A percentile compares a stretch with the other conserved stretches of the same genome.
Conservation (phyloP, 1,284 basidiomycete genomes). For the Phellopilus nigrolimitatus region DNA sequence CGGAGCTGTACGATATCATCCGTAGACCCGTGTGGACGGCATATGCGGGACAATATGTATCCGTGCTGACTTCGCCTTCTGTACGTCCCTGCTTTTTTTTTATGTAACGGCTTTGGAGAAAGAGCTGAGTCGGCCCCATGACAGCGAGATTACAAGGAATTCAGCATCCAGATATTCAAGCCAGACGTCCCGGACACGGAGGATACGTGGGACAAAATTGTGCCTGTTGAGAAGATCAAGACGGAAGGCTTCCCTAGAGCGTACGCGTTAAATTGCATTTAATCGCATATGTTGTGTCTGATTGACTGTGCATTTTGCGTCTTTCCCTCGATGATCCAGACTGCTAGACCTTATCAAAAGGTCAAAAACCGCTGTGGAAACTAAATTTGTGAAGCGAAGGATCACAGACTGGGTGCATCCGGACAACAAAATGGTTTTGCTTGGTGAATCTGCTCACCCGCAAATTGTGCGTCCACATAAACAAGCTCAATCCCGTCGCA, state of each 20-base stretch:
- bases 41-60: slow-evolving; percentile 15
- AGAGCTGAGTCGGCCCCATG: not conserved
- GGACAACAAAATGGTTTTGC: slow-evolving; percentile 36
- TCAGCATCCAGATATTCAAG: slow-evolving; percentile 31
- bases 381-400: slow-evolving; percentile 34
- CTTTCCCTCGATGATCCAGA: slow-evolving; percentile 15
- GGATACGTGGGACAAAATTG: slow-evolving; percentile 29
- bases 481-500: slow-evolving; percentile 5
- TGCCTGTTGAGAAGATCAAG: slow-evolving; percentile 27
- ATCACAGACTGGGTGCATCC: slow-evolving; percentile 55
- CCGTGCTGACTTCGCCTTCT: slow-evolving; percentile 17
- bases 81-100: slow-evolving; percentile 4
- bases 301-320: not conserved
- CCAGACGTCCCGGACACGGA: slow-evolving; percentile 25
- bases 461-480: slow-evolving; percentile 29
- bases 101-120: not conserved
- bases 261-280: slow-evolving; percentile 29
- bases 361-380: slow-evolving; percentile 28
- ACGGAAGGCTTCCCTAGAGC: slow-evolving; percentile 31
- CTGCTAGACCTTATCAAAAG: slow-evolving; percentile 28
- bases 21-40: slow-evolving; percentile 17
- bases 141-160: slow-evolving; percentile 25
- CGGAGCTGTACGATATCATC: slow-evolving; percentile 17
- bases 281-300: not conserved
- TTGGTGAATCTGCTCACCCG: slow-evolving; percentile 48